A percentile compares a stretch with the other conserved stretches of the same genome.
phyloP scores from a whole-genome alignment of 345 rosid species.

The Abelmoschus esculentus region DNA sequence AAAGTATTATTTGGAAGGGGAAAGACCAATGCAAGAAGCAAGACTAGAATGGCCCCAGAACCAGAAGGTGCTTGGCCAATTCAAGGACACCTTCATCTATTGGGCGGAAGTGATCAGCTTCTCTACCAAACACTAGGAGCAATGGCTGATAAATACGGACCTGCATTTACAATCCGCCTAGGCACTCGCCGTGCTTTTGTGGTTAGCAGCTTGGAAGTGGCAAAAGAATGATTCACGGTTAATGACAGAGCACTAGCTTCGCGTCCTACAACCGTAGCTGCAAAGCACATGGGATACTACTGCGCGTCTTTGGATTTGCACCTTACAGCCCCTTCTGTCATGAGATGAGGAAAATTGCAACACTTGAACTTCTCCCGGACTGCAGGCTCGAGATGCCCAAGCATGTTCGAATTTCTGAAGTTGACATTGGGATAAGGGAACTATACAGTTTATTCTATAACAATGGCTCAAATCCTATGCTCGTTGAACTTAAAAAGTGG shows the following conservation, averaged over 20 bases:
- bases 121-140: constrained; percentile 18
- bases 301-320: constrained; percentile 5
- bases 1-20: not conserved
- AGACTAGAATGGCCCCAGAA: constrained; percentile 3
- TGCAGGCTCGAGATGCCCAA: constrained; percentile 13
- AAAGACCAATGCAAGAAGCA: not conserved
- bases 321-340: constrained; percentile 15
- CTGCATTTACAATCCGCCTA: constrained; percentile 16
- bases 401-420: constrained; percentile 7
- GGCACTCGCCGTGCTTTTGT: constrained; percentile 18
- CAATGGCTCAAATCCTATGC: not conserved
- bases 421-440: constrained; percentile 6
- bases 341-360: constrained; percentile 13
- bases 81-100: constrained; percentile 18
- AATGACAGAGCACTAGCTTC: constrained; percentile 7
- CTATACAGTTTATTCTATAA: constrained; percentile 12
- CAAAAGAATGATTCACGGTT: constrained; percentile 23
- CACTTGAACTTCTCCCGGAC: constrained; percentile 14
- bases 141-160: constrained; percentile 22
- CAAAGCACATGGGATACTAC: constrained; percentile 11
- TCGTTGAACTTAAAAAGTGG: constrained; percentile 29
- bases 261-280: not conserved
- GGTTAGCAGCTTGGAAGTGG: constrained; percentile 21
- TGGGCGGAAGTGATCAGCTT: constrained; percentile 19
- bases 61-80: constrained; percentile 21